Conservation (phyloP, 768 basidiomycete species). For the Termitomyces sp. region DNA sequence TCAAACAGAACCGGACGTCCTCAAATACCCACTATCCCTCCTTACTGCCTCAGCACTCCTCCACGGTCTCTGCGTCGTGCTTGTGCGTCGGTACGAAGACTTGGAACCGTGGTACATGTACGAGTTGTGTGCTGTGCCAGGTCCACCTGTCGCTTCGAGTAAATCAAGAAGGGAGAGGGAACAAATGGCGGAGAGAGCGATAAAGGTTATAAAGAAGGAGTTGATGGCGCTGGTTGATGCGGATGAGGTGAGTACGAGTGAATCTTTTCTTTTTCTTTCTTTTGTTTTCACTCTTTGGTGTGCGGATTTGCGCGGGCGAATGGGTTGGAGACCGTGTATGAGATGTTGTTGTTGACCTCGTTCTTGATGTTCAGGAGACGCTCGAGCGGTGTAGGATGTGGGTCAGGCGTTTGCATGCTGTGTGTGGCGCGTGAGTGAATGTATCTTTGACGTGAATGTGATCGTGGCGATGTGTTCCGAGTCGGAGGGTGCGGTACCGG, state of each 20-base stretch:
- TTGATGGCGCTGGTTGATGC: constrained; percentile 31
- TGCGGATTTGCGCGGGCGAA: neutral
- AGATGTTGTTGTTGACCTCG: neutral
- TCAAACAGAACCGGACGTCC: constrained; percentile 46
- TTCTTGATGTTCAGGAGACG: constrained; percentile 1
- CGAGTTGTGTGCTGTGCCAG: neutral
- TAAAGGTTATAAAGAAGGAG: constrained; percentile 34
- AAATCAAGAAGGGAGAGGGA: constrained; percentile 9
- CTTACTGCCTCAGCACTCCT: constrained; percentile 52
- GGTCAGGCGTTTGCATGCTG: constrained; percentile 5
- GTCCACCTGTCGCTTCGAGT: neutral
- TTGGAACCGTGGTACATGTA: constrained; percentile 26
- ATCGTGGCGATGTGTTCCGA: neutral
- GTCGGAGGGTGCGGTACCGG: neutral
- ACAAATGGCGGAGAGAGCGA: constrained; percentile 25
- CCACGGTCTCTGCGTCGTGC: constrained; percentile 36
- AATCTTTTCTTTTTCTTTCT: neutral
- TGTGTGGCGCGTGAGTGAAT: neutral
- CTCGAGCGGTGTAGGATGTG: constrained; percentile 10
- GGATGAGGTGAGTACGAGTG: constrained; percentile 29
- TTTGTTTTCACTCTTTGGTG: neutral
- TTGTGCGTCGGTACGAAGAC: constrained; percentile 33
- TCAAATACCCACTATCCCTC: constrained; percentile 48
- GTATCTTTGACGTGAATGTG: no score
- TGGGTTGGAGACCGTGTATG: neutral